Evolutionary conservation across 257 asterid species (phyloP).

Genomic region (Gentiana macrophylla): DNA sequence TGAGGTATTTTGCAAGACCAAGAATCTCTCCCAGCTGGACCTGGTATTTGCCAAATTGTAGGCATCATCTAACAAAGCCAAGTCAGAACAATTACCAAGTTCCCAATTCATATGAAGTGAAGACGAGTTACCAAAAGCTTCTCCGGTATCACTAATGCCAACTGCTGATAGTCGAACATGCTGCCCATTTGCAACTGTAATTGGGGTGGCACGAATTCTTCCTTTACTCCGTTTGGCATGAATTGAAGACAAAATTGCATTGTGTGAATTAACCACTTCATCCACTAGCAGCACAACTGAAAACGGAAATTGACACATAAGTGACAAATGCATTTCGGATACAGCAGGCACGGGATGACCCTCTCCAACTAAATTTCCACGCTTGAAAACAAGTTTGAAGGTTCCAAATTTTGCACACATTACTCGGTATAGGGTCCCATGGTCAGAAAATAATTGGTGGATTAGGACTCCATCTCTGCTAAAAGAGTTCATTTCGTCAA

Average conservation of each 20-base stretch:
- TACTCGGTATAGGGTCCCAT: constrained; percentile 55
- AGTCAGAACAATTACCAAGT: constrained; percentile 50
- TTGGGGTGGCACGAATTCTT: constrained; percentile 50
- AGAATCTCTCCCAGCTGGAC: constrained; percentile 79
- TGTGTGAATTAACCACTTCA: constrained; percentile 49
- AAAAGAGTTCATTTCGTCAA: constrained; percentile 21
- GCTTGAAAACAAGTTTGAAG: constrained; percentile 50
- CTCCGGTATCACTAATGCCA: constrained; percentile 60
- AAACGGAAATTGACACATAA: constrained; percentile 60
- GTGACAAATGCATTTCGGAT: constrained; percentile 56
- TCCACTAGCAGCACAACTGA: constrained; percentile 65
- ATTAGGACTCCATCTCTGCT: constrained; percentile 24
- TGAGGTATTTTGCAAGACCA: constrained; percentile 63
- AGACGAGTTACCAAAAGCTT: constrained; percentile 76
- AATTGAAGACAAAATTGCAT: constrained; percentile 47
- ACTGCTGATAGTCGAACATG: constrained; percentile 70
- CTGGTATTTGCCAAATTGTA: constrained; percentile 22
- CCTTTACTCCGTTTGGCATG: constrained; percentile 55
- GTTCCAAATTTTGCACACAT: constrained; percentile 57
- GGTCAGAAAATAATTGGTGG: constrained; percentile 28
- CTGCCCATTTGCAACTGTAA: constrained; percentile 82
- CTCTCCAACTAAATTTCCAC: constrained; percentile 79
- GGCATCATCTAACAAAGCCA: constrained; percentile 47
- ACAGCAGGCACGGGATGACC: constrained; percentile 62
- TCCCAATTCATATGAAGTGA: constrained; percentile 73